A percentile compares a stretch with the other conserved stretches of the same genome.
phyloP scores from a whole-genome alignment of 495 filamentous ascomycete genomes.

The Trichoderma gamsii region DNA sequence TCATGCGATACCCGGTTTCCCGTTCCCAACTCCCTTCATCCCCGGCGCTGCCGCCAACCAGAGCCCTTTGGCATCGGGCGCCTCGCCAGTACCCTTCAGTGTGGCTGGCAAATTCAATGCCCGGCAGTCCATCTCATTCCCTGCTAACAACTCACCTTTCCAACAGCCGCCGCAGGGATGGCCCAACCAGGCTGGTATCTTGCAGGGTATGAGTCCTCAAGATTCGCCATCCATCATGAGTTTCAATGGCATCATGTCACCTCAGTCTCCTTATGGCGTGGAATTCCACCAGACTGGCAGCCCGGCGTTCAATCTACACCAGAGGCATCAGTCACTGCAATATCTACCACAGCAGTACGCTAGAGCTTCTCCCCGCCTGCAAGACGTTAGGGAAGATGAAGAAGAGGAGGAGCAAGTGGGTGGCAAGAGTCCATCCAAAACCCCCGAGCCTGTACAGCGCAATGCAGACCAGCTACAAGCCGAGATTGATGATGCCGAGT shows the following conservation, averaged over 20 bases:
- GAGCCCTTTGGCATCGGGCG: conserved; percentile 47
- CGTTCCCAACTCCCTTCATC: conserved; percentile 53
- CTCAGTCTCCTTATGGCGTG: conserved; percentile 39
- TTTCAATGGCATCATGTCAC: conserved; percentile 44
- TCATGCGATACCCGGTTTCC: conserved; percentile 51
- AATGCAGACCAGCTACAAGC: conserved; percentile 59
- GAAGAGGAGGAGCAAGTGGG: conserved; percentile 30
- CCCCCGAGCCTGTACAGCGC: conserved; percentile 34
- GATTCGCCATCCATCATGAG: conserved; percentile 53
- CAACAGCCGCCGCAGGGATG: conserved; percentile 41
- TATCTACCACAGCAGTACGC: conserved; percentile 45
- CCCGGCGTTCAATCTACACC: conserved; percentile 37
- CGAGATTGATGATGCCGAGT: conserved; percentile 80
- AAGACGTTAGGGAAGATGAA: conserved; percentile 48
- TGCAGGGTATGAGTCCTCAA: conserved; percentile 45
- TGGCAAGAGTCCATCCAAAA: conserved; percentile 41
- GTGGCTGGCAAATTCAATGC: conserved; percentile 46
- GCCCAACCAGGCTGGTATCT: conserved; percentile 43
- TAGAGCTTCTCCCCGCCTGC: conserved; percentile 50
- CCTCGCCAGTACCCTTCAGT: conserved; percentile 54
- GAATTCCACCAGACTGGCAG: conserved; percentile 35
- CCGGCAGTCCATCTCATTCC: conserved; percentile 48
- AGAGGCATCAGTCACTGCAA: conserved; percentile 55
- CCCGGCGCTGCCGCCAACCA: conserved; percentile 44
- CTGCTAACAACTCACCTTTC: conserved; percentile 36